phyloP scores from a whole-genome alignment of 495 filamentous ascomycete genomes.

The Geoglossum glabrum region DNA sequence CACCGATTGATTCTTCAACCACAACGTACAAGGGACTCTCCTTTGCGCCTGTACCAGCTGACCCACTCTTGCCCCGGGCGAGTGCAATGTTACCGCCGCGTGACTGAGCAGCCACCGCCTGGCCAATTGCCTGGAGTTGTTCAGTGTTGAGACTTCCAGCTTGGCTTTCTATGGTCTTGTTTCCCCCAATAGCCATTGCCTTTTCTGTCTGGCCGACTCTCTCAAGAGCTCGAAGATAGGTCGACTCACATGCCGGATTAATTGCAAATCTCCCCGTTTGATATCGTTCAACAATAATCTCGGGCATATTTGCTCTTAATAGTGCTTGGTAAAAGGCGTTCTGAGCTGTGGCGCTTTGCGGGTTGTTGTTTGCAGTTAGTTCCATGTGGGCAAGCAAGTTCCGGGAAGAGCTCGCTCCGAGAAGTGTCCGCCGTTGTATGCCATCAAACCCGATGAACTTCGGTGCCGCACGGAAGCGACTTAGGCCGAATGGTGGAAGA shows the following conservation, averaged over 20 bases:
- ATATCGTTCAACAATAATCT: conserved; percentile 77
- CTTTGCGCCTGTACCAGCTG: conserved; percentile 44
- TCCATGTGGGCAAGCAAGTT: conserved; percentile 52
- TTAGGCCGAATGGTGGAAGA: conserved; percentile 3
- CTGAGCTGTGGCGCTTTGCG: conserved; percentile 65
- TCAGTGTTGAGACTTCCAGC: conserved; percentile 27
- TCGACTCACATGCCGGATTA: conserved; percentile 48
- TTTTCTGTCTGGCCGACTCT: conserved; percentile 37
- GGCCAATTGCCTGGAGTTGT: conserved; percentile 65
- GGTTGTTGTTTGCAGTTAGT: conserved; percentile 78
- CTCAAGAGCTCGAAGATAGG: conserved; percentile 56
- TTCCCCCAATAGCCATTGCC: conserved; percentile 17
- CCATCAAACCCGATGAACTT: background rate
- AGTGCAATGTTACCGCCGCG: conserved; percentile 44
- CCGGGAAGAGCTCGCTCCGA: conserved; percentile 30
- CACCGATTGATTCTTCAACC: conserved; percentile 73
- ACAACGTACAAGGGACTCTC: conserved; percentile 77
- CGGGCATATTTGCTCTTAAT: conserved; percentile 77
- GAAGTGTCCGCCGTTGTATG: conserved; percentile 8
- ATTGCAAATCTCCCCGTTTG: conserved; percentile 66
- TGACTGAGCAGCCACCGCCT: conserved; percentile 62
- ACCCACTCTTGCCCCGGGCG: conserved; percentile 23
- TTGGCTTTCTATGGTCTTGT: conserved; percentile 6
- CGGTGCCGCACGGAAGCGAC: background rate
- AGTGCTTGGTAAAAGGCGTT: conserved; percentile 85